A percentile compares a stretch with the other conserved stretches of the same genome.
Conservation (phyloP, 441 rosid genomes). For the Flueggea neowawraea region DNA sequence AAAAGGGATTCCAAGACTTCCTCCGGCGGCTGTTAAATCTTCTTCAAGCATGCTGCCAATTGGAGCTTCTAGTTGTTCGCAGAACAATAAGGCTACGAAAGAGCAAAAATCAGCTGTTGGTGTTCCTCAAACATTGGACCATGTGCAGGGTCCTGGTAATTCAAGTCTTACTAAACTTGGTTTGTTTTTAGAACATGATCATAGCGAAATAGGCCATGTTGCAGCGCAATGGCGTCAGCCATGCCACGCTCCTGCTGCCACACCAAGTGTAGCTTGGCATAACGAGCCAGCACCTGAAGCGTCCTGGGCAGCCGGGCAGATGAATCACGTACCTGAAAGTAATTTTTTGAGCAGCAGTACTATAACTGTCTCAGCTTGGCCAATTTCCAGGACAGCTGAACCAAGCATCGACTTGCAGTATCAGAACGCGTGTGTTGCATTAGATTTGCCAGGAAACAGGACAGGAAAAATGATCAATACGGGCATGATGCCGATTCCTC, state of each 20-base stretch:
- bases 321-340: slow-evolving; percentile 23
- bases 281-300: slow-evolving; percentile 20
- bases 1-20: slow-evolving; percentile 24
- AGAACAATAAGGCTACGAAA: slow-evolving; percentile 1
- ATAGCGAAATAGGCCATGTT: slow-evolving; percentile 14
- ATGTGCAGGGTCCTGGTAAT: slow-evolving; percentile 3
- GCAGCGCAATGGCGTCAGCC: slow-evolving; percentile 24
- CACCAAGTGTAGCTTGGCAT: slow-evolving; percentile 22
- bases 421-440: too few species aligned
- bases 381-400: slow-evolving; percentile 11
- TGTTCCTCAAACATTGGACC: slow-evolving; percentile 2
- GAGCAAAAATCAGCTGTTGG: neutral
- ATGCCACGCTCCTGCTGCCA: slow-evolving; percentile 2
- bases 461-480: slow-evolving; percentile 3
- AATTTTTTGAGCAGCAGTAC: slow-evolving; percentile 14
- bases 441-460: too few species aligned
- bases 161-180: slow-evolving; percentile 12
- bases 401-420: slow-evolving; percentile 11
- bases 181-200: slow-evolving; percentile 14
- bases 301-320: slow-evolving; percentile 29
- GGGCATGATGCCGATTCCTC: slow-evolving; percentile 16
- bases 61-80: slow-evolving; percentile 14
- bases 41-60: too few species aligned
- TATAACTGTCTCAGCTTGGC: slow-evolving; percentile 25
- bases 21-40: too few species aligned